Evolutionary conservation across 1,284 basidiomycete genomes (phyloP), one percentile per base, ranked within the genome.

Genomic region (Calocybe gambosa): DNA sequence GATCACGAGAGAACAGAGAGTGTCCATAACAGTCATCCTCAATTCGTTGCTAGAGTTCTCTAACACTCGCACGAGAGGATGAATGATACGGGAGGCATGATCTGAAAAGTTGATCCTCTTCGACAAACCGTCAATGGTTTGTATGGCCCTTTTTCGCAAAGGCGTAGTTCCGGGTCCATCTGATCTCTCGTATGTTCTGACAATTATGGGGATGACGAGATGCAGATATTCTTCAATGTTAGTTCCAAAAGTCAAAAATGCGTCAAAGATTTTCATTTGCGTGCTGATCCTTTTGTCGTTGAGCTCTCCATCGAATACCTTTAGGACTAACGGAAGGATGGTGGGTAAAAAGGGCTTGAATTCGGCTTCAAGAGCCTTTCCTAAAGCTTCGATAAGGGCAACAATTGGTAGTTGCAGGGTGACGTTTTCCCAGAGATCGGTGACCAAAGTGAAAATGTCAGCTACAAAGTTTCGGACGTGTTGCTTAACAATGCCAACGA

Each of bases 221-320:
- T 98, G 95, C 16, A 99, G 76, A 65, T 98, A 99, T 63, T 99
- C 96, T 64, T 99, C 96, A 49, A 99, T 89, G 63, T 94, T 98
- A 5, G 89, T 79, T 2, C 96, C 96, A 58, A 99, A 98, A 1
- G 93, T 93, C 55, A 91, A 78, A 63, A 98, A 92, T 0, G 95
- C 93, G 55, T 92, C 91, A 41, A 99, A 86, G 36, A 99, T 86
- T 57, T 95, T 95, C 63, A 89, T 85, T 58, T 95, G 87, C 0
- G 87, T 90, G 37, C 71, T 73, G 58, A 82, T 80, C 25, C 82
- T 73, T 63, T 92, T 89, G 45, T 93, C 91, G 34, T 71, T 82
- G 19, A 87, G 69, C 49, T 93, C 91, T 12, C 84, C 86, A 52
- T 97, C 93, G 56, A 99, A 96, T 0, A 94, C 82, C 56, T 84